phyloP scores from a whole-genome alignment of 1,284 basidiomycete genomes.

The Trichosporon sp. region DNA sequence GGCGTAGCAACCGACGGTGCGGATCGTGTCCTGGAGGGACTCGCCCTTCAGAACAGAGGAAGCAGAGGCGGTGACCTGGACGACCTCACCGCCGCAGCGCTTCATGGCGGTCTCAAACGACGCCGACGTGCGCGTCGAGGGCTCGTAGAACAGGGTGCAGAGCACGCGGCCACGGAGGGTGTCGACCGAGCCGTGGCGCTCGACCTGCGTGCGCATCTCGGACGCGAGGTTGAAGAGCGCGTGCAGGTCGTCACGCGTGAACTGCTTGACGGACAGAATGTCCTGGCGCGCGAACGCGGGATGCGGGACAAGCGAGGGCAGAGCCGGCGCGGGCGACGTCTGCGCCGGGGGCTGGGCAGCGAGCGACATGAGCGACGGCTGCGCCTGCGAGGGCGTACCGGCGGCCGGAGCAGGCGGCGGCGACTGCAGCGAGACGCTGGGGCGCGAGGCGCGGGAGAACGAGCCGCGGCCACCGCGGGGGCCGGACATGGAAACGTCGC shows the following conservation, averaged over 20 bases:
- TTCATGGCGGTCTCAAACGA: conserved; percentile 99
- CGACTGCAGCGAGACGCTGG: conserved; percentile 28
- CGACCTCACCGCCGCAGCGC: conserved; percentile 91
- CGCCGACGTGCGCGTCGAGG: conserved; percentile 88
- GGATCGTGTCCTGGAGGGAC: conserved; percentile 85
- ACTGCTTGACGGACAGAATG: conserved; percentile 92
- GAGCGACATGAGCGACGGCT: conserved; percentile 42
- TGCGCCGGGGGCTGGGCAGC: conserved; percentile 22
- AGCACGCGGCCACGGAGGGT: conserved; percentile 87
- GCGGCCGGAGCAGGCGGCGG: conserved; percentile 24
- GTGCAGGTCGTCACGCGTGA: conserved; percentile 84
- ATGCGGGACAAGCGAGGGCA: conserved; percentile 56
- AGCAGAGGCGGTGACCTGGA: conserved; percentile 71
- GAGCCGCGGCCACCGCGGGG: conserved; percentile 51
- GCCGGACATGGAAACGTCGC: conserved; percentile 70
- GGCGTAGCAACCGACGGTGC: conserved; percentile 91
- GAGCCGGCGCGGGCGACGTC: conserved; percentile 44
- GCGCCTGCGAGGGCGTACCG: conserved; percentile 15
- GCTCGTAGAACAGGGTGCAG: conserved; percentile 96
- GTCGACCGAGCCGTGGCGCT: conserved; percentile 83
- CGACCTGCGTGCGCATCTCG: conserved; percentile 94
- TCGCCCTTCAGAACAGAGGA: conserved; percentile 95
- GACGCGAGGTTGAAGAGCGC: conserved; percentile 91
- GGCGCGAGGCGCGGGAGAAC: conserved; percentile 40
- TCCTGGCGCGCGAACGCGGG: conserved; percentile 79